These are phyloP conservation scores for Lunularia cruciata DNA, from an alignment of 225 moss, liverwort and hornwort genomes.

Conservation along the genomic window DNA sequence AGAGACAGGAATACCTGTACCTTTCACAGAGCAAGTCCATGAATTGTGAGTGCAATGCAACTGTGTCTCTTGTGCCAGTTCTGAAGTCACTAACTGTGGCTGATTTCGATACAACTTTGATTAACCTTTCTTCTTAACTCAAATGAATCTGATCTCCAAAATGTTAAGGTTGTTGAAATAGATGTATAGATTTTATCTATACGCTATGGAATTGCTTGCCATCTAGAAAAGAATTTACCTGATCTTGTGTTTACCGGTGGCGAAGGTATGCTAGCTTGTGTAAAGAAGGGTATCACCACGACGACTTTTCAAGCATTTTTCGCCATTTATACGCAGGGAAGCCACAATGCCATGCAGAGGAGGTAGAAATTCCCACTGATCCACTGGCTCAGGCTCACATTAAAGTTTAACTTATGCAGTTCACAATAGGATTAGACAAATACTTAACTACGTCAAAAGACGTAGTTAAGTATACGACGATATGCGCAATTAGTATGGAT, in stretches of 20 bases:
- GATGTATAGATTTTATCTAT: too few species aligned
- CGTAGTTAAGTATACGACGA: too few species aligned
- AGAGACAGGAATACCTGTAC: conserved; percentile 59
- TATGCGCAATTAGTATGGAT: too few species aligned
- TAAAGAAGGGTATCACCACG: conserved; percentile 54
- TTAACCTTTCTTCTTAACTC: not conserved
- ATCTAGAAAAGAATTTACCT: not conserved
- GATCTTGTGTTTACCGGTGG: not conserved
- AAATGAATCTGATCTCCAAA: too few species aligned
- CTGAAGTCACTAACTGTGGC: not conserved
- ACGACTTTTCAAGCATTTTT: conserved; percentile 85
- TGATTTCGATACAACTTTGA: not conserved
- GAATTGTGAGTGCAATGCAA: conserved; percentile 55
- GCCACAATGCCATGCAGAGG: conserved; percentile 33
- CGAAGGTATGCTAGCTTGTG: conserved; percentile 72
- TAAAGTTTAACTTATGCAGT: too few species aligned
- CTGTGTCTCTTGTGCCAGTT: not conserved
- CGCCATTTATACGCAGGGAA: conserved; percentile 60
- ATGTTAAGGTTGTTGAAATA: too few species aligned
- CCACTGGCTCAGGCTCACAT: too few species aligned
- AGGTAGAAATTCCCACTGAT: not conserved
- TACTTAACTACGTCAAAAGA: too few species aligned
- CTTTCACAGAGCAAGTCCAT: conserved; percentile 58
- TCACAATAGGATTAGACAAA: too few species aligned
- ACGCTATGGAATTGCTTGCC: not conserved